Evolutionary conservation across 345 rosid genomes (phyloP).

Genomic region (Rubroshorea leprosula): DNA sequence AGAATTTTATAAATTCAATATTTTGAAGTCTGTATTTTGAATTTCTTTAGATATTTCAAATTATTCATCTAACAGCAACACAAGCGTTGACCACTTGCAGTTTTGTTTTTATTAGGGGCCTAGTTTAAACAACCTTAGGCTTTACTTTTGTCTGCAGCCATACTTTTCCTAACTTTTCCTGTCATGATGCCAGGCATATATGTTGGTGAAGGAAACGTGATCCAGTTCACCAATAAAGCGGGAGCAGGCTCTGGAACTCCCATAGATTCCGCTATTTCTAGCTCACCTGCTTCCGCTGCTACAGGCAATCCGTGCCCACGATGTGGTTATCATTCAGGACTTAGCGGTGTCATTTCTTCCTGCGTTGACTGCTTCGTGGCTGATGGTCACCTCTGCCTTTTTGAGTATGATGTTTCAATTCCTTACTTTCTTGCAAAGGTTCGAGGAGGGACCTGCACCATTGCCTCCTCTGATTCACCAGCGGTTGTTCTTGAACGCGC

Average conservation of each 20-base stretch:
- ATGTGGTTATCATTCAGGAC: slow-evolving; percentile 45
- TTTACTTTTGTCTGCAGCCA: background rate
- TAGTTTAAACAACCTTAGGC: background rate
- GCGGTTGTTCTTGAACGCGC: slow-evolving; percentile 57
- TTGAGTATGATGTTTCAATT: slow-evolving; percentile 45
- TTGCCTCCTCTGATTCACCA: slow-evolving; percentile 54
- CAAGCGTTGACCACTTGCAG: too few species aligned
- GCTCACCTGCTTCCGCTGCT: slow-evolving; percentile 38
- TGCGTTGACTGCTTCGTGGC: slow-evolving; percentile 69
- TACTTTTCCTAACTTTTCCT: background rate
- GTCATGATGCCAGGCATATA: slow-evolving; percentile 45
- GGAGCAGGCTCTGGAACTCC: slow-evolving; percentile 61
- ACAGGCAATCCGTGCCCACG: slow-evolving; percentile 43
- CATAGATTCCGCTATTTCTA: slow-evolving; percentile 47
- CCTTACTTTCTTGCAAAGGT: slow-evolving; percentile 47
- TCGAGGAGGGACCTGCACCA: slow-evolving; percentile 81
- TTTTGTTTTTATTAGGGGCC: too few species aligned
- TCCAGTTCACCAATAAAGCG: slow-evolving; percentile 67
- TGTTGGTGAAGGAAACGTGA: slow-evolving; percentile 55
- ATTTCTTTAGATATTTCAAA: too few species aligned
- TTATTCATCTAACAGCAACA: too few species aligned
- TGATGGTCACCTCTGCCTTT: slow-evolving; percentile 52
- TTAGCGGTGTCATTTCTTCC: slow-evolving; percentile 51
- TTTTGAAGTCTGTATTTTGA: background rate
- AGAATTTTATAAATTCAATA: too few species aligned